Conservation (phyloP, 2,329 filamentous ascomycete species). For the Tolypocladium paradoxum region DNA sequence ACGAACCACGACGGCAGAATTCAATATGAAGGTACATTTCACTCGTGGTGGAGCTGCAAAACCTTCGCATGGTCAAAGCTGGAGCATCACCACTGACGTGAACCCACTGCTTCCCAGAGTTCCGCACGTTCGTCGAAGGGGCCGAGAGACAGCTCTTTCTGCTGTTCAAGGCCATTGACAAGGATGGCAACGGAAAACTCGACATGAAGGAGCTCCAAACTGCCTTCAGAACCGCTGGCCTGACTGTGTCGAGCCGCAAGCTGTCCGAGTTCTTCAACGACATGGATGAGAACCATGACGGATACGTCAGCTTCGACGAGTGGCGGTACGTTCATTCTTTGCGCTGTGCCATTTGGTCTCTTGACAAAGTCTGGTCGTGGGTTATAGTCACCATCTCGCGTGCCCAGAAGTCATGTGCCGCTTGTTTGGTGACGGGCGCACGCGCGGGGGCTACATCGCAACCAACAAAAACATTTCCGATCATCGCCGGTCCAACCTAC, state of each 20-base stretch:
- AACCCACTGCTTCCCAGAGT: conserved; percentile 49
- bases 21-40: conserved; percentile 67
- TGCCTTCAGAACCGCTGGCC: conserved; percentile 68
- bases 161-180: conserved; percentile 81
- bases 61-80: background rate
- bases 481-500: background rate
- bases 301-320: conserved; percentile 81
- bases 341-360: background rate
- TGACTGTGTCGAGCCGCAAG: conserved; percentile 66
- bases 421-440: conserved; percentile 1
- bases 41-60: background rate
- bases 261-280: conserved; percentile 80
- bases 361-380: conserved; percentile 1
- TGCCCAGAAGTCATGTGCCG: conserved; percentile 11
- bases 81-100: conserved; percentile 1
- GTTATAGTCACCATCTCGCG: conserved; percentile 4
- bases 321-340: conserved; percentile 64
- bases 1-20: conserved; percentile 82
- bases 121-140: conserved; percentile 74
- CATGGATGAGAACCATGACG: conserved; percentile 83
- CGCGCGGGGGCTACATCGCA: background rate
- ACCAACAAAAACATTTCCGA: background rate
- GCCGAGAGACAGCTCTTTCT: conserved; percentile 74
- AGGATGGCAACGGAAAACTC: conserved; percentile 72
- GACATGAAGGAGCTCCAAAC: conserved; percentile 73